Base-by-base conservation (phyloP, 2,329 filamentous ascomycete species). In the Calonectria fujianensis region DNA sequence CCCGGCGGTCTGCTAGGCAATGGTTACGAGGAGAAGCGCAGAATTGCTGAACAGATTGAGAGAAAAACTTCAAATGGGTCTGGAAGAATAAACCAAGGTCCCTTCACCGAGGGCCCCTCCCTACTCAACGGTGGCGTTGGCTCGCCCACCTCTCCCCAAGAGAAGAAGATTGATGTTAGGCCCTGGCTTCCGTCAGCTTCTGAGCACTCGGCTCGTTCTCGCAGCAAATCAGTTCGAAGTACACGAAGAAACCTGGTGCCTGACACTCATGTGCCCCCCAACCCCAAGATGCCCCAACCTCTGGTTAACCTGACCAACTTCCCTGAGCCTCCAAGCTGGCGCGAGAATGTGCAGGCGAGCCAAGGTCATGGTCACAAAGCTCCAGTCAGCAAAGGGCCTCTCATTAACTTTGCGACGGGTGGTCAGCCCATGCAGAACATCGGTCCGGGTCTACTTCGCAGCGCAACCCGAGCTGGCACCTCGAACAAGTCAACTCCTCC, bases 231-330 rank as follows among this genome's bases (percentile, higher is more conserved):
- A 16, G 74, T 79, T 37, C 79, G 75, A 37, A 74, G 65, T 37
- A 59, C 54, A 32, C 72, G 68, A 75, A 79, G 41, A 27, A 82
- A 82, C 37, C 75, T 77, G 16, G 78, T 82, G 5, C 10, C 6
- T 16, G 68, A 70, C 31, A 13, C 57, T 27, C 35, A 59, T 32
- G 29, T 35, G 11, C n/a, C 39, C 14, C 45, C 65, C 8, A 54
- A 57, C 16, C 35, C 76, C 41, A 50, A 84, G 14, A 83, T 81
- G 79, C 88, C 88, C 3, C 92, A 91, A 75, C 93, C 94, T 1
- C 87, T 96, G 8, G 85, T 96, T 37, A 94, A 94, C 80, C 88
- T 95, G 51, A 92, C 78, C 45, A 80, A 92, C 64, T 94, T 93
- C 80, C 88, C 89, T 65, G 92, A 94, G 75, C 93, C 93, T 24